These are phyloP conservation scores for Claviceps pusilla DNA, from an alignment of 2,329 filamentous ascomycete species.

Conservation along the genomic window DNA sequence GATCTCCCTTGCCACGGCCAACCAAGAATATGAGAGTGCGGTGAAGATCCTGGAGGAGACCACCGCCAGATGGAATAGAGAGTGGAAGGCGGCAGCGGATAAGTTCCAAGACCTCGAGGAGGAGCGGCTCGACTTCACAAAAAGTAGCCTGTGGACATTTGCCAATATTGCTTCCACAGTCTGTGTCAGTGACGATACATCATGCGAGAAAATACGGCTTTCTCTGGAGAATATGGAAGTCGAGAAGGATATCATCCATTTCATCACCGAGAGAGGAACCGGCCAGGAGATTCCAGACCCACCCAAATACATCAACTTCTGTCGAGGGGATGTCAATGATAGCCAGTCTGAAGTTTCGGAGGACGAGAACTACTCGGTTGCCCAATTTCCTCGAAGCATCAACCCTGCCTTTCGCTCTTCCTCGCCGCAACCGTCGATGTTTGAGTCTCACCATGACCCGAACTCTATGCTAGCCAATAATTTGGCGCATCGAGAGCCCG, in stretches of 20 bases:
- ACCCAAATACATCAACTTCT: slow-evolving; percentile 98
- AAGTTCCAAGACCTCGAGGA: slow-evolving; percentile 99
- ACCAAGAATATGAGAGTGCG: slow-evolving; percentile 82
- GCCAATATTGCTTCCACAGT: slow-evolving; percentile 95
- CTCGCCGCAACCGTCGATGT: slow-evolving; percentile 85
- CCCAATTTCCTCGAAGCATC: slow-evolving; percentile 87
- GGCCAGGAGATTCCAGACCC: slow-evolving; percentile 95
- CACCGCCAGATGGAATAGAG: slow-evolving; percentile 87
- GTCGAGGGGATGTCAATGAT: slow-evolving; percentile 72
- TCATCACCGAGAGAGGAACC: slow-evolving; percentile 80
- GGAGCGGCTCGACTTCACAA: slow-evolving; percentile 90
- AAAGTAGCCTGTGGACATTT: slow-evolving; percentile 95
- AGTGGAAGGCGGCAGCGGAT: slow-evolving; percentile 95
- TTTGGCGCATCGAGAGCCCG: slow-evolving; percentile 42
- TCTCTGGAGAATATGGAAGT: slow-evolving; percentile 93
- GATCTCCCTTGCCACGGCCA: slow-evolving; percentile 80
- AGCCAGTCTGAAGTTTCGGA: slow-evolving; percentile 69
- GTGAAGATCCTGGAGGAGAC: slow-evolving; percentile 92
- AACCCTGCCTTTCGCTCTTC: slow-evolving; percentile 94
- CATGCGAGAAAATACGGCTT: slow-evolving; percentile 89
- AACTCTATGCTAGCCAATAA: slow-evolving; percentile 58
- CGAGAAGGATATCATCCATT: slow-evolving; percentile 78
- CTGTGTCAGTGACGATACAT: slow-evolving; percentile 91
- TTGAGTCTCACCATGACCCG: slow-evolving; percentile 82
- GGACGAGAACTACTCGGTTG: slow-evolving; percentile 82